These are phyloP conservation scores for Aspergillaceae sp. DNA, from an alignment of 2,329 filamentous ascomycete species.

Conservation along the genomic window DNA sequence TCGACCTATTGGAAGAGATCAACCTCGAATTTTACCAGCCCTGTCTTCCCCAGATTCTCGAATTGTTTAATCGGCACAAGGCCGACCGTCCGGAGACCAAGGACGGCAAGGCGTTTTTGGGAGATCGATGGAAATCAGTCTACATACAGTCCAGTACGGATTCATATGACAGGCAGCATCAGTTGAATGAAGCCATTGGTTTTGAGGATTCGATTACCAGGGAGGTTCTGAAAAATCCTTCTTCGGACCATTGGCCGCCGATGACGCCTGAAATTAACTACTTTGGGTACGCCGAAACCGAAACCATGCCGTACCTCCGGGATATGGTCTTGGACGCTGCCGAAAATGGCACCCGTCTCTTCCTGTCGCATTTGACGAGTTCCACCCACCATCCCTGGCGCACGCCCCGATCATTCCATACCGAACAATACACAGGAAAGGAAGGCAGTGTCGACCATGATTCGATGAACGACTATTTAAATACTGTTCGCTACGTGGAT, in stretches of 20 bases:
- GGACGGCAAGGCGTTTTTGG: constrained; percentile 7
- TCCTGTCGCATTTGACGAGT: constrained; percentile 27
- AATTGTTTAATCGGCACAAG: constrained; percentile 28
- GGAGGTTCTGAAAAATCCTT: constrained; percentile 17
- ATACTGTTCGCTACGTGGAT: constrained; percentile 38
- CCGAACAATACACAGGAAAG: constrained; percentile 18
- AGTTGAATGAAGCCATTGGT: constrained; percentile 28
- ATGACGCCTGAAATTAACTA: constrained; percentile 35
- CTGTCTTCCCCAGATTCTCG: constrained; percentile 31
- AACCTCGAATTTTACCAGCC: constrained; percentile 32
- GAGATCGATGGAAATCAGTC: constrained; percentile 25
- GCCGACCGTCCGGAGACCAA: not conserved
- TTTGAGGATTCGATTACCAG: constrained; percentile 23
- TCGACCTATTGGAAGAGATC: constrained; percentile 33
- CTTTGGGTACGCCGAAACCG: constrained; percentile 38
- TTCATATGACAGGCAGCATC: constrained; percentile 30
- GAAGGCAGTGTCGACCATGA: constrained; percentile 20
- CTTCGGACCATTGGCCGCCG: constrained; percentile 25
- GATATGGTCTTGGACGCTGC: constrained; percentile 22
- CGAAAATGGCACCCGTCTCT: constrained; percentile 23
- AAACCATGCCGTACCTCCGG: constrained; percentile 30
- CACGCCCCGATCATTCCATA: constrained; percentile 24
- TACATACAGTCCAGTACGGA: constrained; percentile 34
- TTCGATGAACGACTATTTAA: constrained; percentile 37
- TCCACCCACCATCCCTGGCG: constrained; percentile 39